Evolutionary conservation across 371 early-diverging fungal genomes (phyloP), one percentile per base, ranked within the genome.

Genomic region (Haplosporangium sp.): DNA sequence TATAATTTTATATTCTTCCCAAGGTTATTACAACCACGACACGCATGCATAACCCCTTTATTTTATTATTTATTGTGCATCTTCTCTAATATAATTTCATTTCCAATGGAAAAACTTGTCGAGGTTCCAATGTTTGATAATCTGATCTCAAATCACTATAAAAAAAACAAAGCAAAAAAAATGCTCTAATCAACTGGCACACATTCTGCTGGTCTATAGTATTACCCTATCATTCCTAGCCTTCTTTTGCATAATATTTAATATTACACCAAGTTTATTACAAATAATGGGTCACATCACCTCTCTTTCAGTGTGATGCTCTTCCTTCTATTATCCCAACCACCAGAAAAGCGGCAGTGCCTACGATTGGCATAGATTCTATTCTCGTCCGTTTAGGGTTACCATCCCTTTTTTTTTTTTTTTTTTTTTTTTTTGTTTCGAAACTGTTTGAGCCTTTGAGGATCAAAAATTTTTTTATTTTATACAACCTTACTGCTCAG

Each of bases 361-460:
- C 9, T 9, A 9, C 27, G 34, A 9, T 55, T 55, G 55, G 55
- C 55, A 55, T 11, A 55, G 38, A 65, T 65, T 71, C 72, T 71
- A 71, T 71, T 71, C 72, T 71, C 72, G 72, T 59, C 61, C 59
- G 61, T 37, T 55, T 71, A 71, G 72, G 27, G 20, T 37, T 59
- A 39, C n/a, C 39, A 15, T 20, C 59, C 20, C 20, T 59, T 60
- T 39, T 59, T 13, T 47, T 59, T 58, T 35, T 65, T 47, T 17
- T 34, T 45, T 47, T 44, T 44, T 59, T 60, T 38, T 66, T 57
- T n/a, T 37, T 40, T 48, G 52, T 71, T 67, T 67, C 61, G 56
- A 62, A 69, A 62, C 62, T 69, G 56, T 59, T 74, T 74, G 74
- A 67, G 74, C 65, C 50, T 59, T 74, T 74, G 74, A 67, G 74